Evolutionary conservation across 108 stramenopile species (phyloP).

Genomic region (Craspedostauros australis): DNA sequence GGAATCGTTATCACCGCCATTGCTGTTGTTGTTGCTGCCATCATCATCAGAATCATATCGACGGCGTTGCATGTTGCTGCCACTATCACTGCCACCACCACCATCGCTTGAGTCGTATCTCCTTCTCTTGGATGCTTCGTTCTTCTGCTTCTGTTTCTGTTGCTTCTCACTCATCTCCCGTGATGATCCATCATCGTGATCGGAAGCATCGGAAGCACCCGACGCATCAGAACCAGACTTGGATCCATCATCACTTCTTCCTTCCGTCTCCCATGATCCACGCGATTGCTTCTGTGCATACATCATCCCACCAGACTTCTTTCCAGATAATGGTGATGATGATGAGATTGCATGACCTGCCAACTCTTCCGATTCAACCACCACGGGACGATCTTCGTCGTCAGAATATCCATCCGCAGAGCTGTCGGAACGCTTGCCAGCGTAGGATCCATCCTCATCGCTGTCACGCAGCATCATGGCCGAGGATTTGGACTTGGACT

Average conservation of each 20-base stretch:
- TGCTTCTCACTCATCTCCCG: background rate
- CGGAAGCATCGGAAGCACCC: background rate
- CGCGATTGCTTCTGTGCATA: background rate
- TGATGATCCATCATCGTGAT: background rate
- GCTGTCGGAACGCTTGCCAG: background rate
- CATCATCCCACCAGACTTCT: too few species aligned
- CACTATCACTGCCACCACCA: conserved; percentile 2
- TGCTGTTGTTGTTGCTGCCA: background rate
- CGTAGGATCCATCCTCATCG: background rate
- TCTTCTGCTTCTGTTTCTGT: too few species aligned
- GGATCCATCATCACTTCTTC: background rate
- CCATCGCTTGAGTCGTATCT: conserved; percentile 15
- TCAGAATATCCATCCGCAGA: conserved; percentile 10
- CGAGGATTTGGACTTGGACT: too few species aligned
- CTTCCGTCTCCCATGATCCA: conserved; percentile 10
- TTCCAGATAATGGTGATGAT: too few species aligned
- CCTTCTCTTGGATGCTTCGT: too few species aligned
- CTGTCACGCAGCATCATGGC: conserved; percentile 4
- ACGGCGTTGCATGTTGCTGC: background rate
- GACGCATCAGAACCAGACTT: too few species aligned
- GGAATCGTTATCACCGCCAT: background rate
- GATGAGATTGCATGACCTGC: background rate
- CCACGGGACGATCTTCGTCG: conserved; percentile 23
- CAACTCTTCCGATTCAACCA: conserved; percentile 11
- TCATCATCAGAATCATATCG: conserved; percentile 15